These are phyloP conservation scores for Rhynchosporium graminicola DNA, from an alignment of 2,329 filamentous ascomycete species.

Conservation along the genomic window DNA sequence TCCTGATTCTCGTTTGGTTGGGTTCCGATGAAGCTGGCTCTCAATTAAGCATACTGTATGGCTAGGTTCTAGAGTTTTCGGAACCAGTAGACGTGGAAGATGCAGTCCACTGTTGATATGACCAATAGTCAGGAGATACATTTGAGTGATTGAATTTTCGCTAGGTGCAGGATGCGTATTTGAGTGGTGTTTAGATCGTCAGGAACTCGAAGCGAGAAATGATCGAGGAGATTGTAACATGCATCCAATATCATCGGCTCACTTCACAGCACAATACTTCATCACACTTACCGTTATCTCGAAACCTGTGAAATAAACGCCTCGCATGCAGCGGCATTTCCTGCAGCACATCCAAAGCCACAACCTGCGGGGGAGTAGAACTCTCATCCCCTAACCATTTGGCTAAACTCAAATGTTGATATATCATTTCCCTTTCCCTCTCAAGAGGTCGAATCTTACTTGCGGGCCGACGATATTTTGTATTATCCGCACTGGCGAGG, in stretches of 20 bases:
- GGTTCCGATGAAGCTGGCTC: too few species aligned
- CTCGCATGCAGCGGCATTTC: not conserved
- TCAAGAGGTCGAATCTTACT: not conserved
- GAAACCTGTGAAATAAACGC: not conserved
- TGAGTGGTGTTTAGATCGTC: not conserved
- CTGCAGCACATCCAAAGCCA: constrained; percentile 1
- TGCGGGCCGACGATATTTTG: too few species aligned
- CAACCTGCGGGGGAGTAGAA: not conserved
- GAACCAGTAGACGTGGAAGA: too few species aligned
- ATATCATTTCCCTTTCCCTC: not conserved
- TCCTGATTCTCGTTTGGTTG: too few species aligned
- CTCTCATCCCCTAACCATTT: not conserved
- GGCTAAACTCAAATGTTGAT: not conserved
- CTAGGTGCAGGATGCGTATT: not conserved
- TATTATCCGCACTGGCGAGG: not conserved
- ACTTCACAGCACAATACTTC: not conserved
- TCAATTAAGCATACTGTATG: too few species aligned
- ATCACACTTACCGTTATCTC: not conserved
- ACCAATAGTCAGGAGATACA: too few species aligned
- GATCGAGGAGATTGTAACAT: not conserved
- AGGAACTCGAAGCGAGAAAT: not conserved
- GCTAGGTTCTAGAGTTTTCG: too few species aligned
- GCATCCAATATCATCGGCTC: not conserved
- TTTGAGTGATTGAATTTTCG: too few species aligned
- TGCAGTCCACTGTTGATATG: too few species aligned